Base-by-base conservation (phyloP, 2,329 filamentous ascomycete species). In the Trichophyton simii region DNA sequence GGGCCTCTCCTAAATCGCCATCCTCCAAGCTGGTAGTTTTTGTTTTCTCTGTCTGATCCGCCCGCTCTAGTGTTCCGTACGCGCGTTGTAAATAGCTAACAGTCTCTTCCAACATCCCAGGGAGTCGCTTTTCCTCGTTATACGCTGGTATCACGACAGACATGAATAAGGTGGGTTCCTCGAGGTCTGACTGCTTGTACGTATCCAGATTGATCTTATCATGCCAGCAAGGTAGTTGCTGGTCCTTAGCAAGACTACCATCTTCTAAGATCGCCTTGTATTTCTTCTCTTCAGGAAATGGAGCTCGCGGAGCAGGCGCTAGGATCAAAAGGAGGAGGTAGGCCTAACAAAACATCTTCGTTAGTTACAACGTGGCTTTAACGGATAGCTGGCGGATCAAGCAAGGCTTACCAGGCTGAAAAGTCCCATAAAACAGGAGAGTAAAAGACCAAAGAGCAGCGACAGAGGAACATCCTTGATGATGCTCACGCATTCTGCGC, bases 81-180 rank as follows among this genome's bases (percentile, higher is more conserved):
- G 86, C 82, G 58, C 80, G 77, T 72, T 96, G 88, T 8, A 99
- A 81, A 72, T 91, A 96, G 58, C 84, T 85, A 28, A 97, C 87
- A 1, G 94, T 91, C 75, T 99, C 94, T 70, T 95, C 86, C 11
- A 99, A 80, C 76, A 96, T 96, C 9, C 86, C 87, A 11, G 84
- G 80, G 55, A 99, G 81, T 34, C 94, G 85, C 62, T 88, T 81
- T 72, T 92, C 87, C 71, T 99, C 94, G 67, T 99, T 99, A 80
- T 91, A 99, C 8, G 94, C 94, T 0, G 94, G 94, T 50, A 99
- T 87, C 0, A 99, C 90, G 6, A 97, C 85, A 60, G 88, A 94
- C 79, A 99, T 85, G 71, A 87, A 88, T n/a, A 96, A 76, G 64
- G 91, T 85, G 13, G 91, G 83, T 1, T 86, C 81, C 65, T 91